Percentiles rank a stretch among this genome's conserved stretches.
These are phyloP conservation scores for Fraxinus anomala DNA, from an alignment of 257 asterid species.

Conservation along the genomic window DNA sequence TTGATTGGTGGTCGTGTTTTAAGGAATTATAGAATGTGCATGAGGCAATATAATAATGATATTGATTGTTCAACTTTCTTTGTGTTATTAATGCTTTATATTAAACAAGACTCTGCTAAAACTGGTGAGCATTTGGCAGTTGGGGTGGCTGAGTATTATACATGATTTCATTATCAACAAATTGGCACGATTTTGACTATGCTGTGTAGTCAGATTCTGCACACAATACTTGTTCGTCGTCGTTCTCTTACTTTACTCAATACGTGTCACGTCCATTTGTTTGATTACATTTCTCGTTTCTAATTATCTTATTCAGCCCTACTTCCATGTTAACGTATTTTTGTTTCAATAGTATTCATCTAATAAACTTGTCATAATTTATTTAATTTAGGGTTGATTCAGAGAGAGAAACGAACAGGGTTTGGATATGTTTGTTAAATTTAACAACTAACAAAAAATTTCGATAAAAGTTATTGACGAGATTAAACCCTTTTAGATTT, in stretches of 20 bases:
- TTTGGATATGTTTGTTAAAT: too few species aligned
- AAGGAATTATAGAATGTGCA: constrained; percentile 8
- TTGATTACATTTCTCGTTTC: too few species aligned
- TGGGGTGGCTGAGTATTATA: constrained; percentile 1
- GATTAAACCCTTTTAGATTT: background rate
- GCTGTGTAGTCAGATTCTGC: background rate
- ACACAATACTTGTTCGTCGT: background rate
- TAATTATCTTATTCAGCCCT: too few species aligned
- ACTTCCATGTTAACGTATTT: too few species aligned
- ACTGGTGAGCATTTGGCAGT: constrained; percentile 37
- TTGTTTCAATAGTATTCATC: background rate
- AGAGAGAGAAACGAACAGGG: too few species aligned
- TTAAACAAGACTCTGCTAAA: background rate
- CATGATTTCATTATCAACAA: constrained; percentile 5
- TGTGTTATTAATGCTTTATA: background rate
- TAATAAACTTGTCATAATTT: background rate
- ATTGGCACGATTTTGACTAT: constrained; percentile 1
- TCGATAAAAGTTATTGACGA: too few species aligned
- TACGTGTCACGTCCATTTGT: too few species aligned
- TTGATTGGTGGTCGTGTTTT: background rate
- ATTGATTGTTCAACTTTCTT: background rate
- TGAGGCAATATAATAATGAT: constrained; percentile 15
- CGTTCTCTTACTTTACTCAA: background rate
- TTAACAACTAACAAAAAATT: background rate
- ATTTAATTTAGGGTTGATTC: too few species aligned